Evolutionary conservation across 148 eudicot species (phyloP), one percentile per base, ranked within the genome.

Genomic region (Polygonum maritimum): DNA sequence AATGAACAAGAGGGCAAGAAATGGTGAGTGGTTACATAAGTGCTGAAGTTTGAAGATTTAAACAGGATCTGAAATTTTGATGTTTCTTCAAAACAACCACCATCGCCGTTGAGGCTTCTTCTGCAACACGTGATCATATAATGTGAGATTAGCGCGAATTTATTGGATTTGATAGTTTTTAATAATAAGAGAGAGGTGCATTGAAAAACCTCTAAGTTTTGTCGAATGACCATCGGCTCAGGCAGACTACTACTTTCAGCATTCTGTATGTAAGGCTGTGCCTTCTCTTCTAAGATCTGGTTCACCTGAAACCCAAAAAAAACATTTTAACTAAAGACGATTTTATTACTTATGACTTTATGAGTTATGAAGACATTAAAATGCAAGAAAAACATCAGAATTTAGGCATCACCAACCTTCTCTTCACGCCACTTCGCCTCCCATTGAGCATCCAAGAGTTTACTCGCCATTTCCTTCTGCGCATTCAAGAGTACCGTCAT

Each of bases 401-500:
- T 21, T 44, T 19, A 51, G 13, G 76, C 31, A 21, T 71, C 75
- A 74, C 81, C 39, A 67, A 93, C 98, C 94, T 91, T 88, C 33
- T 89, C 88, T 80, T 93, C 91, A 9, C 97, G 94, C 98, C 97
- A 93, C 58, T 88, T 88, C 7, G 91, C 84, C 74, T 93, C 98
- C 98, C 97, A 91, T 75, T 93, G 92, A 3, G 91, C 85, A 80
- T 93, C 97, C 82, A 93, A 86, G 67, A 93, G 84, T 71, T 88
- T 84, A 52, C 88, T 92, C 13, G 94, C 91, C 76, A 91, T 87
- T 83, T 91, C 98, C 79, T 84, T 85, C 76, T 91, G 98, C 41
- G 97, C 98, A 78, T 88, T 89, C 69, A 93, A 92, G 82, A 93
- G 94, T 80, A 93, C 85, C 22, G 87, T 91, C 97, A 91, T 93